Conservation (phyloP, 306 rosid species). For the Chamaecrista fasciculata region DNA sequence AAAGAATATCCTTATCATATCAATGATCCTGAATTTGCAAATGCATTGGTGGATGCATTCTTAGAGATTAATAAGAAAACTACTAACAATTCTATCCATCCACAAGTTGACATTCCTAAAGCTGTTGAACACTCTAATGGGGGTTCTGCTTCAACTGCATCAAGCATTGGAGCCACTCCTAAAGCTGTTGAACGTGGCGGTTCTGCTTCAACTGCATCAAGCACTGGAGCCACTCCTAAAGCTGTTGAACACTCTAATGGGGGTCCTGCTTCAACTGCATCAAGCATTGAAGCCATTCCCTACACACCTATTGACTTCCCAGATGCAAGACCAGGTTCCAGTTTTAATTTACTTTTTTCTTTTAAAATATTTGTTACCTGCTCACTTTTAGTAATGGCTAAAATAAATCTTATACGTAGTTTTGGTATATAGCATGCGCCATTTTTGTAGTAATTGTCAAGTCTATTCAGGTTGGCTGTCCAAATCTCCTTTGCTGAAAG, state of each 20-base stretch:
- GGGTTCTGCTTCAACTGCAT: no score
- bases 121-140: no score
- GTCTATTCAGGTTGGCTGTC: not conserved
- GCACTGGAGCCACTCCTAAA: no score
- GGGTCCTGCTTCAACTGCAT: conserved; percentile 36
- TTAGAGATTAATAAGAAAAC: conserved; percentile 56
- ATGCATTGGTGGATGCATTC: conserved; percentile 76
- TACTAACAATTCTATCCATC: conserved; percentile 34
- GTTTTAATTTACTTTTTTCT: conserved; percentile 27
- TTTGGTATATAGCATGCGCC: not conserved
- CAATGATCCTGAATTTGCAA: conserved; percentile 75
- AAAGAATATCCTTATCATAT: conserved; percentile 74
- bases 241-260: conserved; percentile 35
- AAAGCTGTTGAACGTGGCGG: no score
- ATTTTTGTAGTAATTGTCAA: not conserved
- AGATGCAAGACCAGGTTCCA: conserved; percentile 78
- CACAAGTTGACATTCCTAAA: conserved; percentile 34
- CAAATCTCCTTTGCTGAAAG: not conserved
- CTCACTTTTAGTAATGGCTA: not conserved
- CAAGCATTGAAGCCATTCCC: conserved; percentile 36
- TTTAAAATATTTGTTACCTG: not conserved
- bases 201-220: no score
- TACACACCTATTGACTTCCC: conserved; percentile 73
- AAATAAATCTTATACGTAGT: not conserved
- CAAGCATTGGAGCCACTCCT: no score